Base-by-base conservation (phyloP, 2,329 filamentous ascomycete genomes). In the Colletotrichum echinochloae region DNA sequence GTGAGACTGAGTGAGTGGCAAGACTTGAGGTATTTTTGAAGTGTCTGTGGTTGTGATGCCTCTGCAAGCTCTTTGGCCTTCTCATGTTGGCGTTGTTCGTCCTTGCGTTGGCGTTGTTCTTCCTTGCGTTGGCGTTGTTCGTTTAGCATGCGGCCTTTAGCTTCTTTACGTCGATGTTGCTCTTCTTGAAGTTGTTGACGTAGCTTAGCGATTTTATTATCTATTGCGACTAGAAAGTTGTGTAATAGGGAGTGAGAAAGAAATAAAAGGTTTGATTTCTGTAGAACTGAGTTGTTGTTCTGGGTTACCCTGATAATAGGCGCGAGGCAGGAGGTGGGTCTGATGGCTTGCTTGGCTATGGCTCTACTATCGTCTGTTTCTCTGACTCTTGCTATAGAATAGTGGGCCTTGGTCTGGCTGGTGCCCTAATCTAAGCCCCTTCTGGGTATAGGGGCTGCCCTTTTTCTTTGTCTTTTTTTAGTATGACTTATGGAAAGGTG, bases 1-100 rank as follows among this genome's bases (percentile, higher is more conserved):
- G 74, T 70, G 39, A 79, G 73, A 70, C 71, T 73, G 57, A 82
- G 76, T 4, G 70, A 66, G 71, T 83, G 77, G 63, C 77, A 81
- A 26, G 72, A 48, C 55, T 80, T 76, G 54, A 82, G 77, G 73
- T 81, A 82, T 39, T 71, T 60, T 52, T 59, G 28, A 28, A 81
- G 73, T 18, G 70, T 73, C 35, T 74, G 72, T 54, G 69, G 76
- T 56, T 60, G 66, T 46, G 76, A 75, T 62, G 71, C 41, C 23
- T 65, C 69, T 16, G 70, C 65, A 18, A 68, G 57, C 64, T 76
- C 48, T 76, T 79, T 76, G 39, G 73, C 75, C 56, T 46, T 23
- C 6, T 23, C 6, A 46, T 5, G 44, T 23, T 46, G n/a, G 16
- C 16, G 16, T 46, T 39, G 12, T 39, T 39, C 37, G 8, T 39